Evolutionary conservation across 768 basidiomycete genomes (phyloP), one percentile per base, ranked within the genome.

Genomic region (Vararia minispora): DNA sequence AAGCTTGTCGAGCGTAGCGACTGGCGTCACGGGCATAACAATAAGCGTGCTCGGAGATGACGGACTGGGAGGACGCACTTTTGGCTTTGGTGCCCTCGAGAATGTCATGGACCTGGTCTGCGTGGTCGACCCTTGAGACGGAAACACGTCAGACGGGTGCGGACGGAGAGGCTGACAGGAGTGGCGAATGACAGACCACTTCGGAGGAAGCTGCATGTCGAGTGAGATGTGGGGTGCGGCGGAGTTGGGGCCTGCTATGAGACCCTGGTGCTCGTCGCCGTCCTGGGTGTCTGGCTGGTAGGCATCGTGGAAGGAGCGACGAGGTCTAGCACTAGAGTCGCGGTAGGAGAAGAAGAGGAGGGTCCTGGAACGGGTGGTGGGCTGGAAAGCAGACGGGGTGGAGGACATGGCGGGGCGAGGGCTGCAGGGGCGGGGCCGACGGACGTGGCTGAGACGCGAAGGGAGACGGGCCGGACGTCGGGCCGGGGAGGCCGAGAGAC

Each of bases 331-430:
- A 31, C 67, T 68, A 4, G 88, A 87, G 62, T 92, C 86, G 43
- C 94, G 74, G 61, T 85, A 90, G 5, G 91, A 94, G 43, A 92
- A 80, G 60, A 97, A 98, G 51, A 97, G 74, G 38, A 88, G 74
- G 3, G 94, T 97, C 33, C 94, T 62, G 1, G 87, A 90, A 50
- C 94, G 80, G 25, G 84, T 89, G 28, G 76, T 72, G 28, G 64
- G 64, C 40, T 16, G 10, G 58, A 54, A 22, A 21, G 61, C 55
- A 24, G 59, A 50, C 34, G 55, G 47, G 29, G 57, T 44, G 46
- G 57, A 53, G 37, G 64, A 51, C 56, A 58, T 59, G 9, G 59
- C 49, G 47, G 39, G 50, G 42, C 40, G 50, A 52, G 49, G 24
- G 16, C 37, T 35, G 35, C 3, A 37, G 35, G 37, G 28, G 48